A percentile compares a stretch with the other conserved stretches of the same genome.
Evolutionary conservation across 495 filamentous ascomycete species (phyloP).

Genomic region (Daldinia bambusicola): DNA sequence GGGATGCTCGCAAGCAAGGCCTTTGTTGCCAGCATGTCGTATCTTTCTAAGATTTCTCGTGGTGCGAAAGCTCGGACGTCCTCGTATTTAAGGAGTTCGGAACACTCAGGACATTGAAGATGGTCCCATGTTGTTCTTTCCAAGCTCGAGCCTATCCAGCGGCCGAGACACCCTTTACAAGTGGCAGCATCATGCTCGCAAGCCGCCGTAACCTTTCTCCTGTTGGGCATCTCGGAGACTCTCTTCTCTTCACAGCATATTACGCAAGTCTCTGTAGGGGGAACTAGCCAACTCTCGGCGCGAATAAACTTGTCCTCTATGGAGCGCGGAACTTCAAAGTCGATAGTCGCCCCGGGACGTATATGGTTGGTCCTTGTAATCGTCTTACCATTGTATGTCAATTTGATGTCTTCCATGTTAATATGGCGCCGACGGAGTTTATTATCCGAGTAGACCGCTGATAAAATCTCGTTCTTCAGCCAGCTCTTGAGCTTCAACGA

Average conservation of each 20-base stretch:
- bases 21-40: constrained; percentile 49
- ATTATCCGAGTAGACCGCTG: constrained; percentile 9
- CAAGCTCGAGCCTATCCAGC: constrained; percentile 51
- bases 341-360: constrained; percentile 44
- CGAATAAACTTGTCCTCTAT: constrained; percentile 46
- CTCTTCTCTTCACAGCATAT: constrained; percentile 54
- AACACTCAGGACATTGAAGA: constrained; percentile 55
- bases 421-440: constrained; percentile 28
- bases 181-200: constrained; percentile 50
- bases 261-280: constrained; percentile 46
- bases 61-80: constrained; percentile 50
- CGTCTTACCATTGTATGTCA: constrained; percentile 29
- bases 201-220: constrained; percentile 40
- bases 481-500: constrained; percentile 35
- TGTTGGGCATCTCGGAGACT: constrained; percentile 48
- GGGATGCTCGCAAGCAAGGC: constrained; percentile 45
- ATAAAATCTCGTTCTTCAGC: constrained; percentile 29
- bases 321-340: constrained; percentile 47
- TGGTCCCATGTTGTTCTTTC: constrained; percentile 49
- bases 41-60: constrained; percentile 47
- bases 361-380: constrained; percentile 34
- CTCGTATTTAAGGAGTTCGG: constrained; percentile 47
- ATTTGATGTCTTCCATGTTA: constrained; percentile 37
- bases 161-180: constrained; percentile 52
- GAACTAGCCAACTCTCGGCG: constrained; percentile 52